Base-by-base conservation (phyloP, 768 basidiomycete species). In the Nidula microcarpa region DNA sequence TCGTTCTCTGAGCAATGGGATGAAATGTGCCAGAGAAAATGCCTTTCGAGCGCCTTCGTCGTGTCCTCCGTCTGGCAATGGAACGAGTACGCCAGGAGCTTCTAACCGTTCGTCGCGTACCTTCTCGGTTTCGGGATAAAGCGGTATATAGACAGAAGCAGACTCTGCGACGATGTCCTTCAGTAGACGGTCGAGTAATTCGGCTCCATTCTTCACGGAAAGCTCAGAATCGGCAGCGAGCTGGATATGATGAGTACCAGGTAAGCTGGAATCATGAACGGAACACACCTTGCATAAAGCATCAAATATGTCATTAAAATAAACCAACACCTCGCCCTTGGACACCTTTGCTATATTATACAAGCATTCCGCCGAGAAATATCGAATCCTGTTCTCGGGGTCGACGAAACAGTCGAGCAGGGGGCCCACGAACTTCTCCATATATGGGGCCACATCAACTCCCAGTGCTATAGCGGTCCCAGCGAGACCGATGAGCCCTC, bases 331-430 rank as follows among this genome's bases (percentile, higher is more conserved):
- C 68, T 98, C 96, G 37, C 96, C 97, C 62, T 97, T 96, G 33
- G 94, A 96, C 13, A 97, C 95, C 69, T 95, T 93, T 30, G 91
- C 92, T 57, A 99, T 95, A 71, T 99, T 99, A 74, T 99, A 99
- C 57, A 99, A 73, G 64, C 94, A 96, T 67, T 99, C 97, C 23
- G 94, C 95, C 5, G 96, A 96, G 74, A 97, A 98, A 72, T 98
- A 99, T 43, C 94, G 84, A 55, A 98, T 93, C 65, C 94, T 81
- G 71, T 91, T 94, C 76, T 98, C 96, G 2, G 88, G 79, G 67
- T 99, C 97, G 55, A 87, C 84, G 69, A 99, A 97, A 70, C 96
- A 97, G 50, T 82, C 81, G 30, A 98, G 80, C 33, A 99, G 79
- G 2, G 92, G 88, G 43, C 88, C 86, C 35, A 97, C 81, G 64